Evolutionary conservation across 306 rosid species (phyloP).

Genomic region (Lathyrus oleraceus): DNA sequence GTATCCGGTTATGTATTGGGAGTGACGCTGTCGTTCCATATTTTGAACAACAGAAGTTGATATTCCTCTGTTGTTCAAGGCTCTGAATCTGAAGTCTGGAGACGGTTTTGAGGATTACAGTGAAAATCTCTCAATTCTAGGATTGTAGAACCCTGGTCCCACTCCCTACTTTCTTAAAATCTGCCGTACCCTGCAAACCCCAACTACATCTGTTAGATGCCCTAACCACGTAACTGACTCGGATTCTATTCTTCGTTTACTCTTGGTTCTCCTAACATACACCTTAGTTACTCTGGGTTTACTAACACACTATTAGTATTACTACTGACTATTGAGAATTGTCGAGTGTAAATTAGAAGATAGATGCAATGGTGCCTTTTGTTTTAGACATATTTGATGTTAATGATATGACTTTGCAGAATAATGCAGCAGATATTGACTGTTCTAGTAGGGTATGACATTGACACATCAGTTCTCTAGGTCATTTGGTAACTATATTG

Average conservation of each 20-base stretch:
- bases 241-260: not conserved
- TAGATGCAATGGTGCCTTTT: slow-evolving; percentile 17
- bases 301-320: not conserved
- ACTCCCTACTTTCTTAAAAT: slow-evolving; percentile 2
- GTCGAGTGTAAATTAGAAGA: not conserved
- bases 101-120: not conserved
- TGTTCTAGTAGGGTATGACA: slow-evolving; percentile 29
- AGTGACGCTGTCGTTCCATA: too few relatives aligned
- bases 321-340: not conserved
- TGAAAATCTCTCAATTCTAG: slow-evolving; percentile 5
- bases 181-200: not conserved
- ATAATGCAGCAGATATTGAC: not conserved
- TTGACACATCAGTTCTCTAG: slow-evolving; percentile 3
- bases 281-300: not conserved
- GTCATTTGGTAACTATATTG: slow-evolving; percentile 27
- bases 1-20: too few relatives aligned
- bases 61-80: slow-evolving; percentile 3
- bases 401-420: slow-evolving; percentile 20
- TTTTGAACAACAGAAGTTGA: too few relatives aligned
- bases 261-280: not conserved
- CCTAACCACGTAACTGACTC: slow-evolving; percentile 13
- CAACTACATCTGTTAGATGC: slow-evolving; percentile 9
- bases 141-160: slow-evolving; percentile 6
- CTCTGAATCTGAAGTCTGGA: not conserved
- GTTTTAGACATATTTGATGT: slow-evolving; percentile 23